Conservation (phyloP, 129 eudicot species). For the Helianthus annuus region DNA sequence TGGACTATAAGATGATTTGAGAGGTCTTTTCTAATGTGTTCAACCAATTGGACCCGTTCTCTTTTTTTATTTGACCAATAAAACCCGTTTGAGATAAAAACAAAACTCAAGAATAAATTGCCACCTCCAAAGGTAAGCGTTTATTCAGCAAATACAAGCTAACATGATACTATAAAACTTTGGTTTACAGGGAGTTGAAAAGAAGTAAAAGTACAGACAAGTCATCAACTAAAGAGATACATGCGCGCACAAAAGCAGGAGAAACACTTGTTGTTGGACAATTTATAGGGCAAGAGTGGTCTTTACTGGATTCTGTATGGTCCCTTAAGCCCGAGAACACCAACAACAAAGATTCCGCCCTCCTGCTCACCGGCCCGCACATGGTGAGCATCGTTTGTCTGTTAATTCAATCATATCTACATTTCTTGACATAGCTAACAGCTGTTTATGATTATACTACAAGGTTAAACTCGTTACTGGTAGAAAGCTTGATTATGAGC, state of each 20-base stretch:
- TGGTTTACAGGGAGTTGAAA: conserved; percentile 43
- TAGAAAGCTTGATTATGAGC: conserved; percentile 71
- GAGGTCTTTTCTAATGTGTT: background rate
- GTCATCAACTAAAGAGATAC: conserved; percentile 44
- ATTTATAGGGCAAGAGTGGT: conserved; percentile 61
- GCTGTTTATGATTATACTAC: conserved; percentile 4
- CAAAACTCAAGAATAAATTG: background rate
- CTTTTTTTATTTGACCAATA: background rate
- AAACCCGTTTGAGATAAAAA: background rate
- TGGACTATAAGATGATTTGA: too few species aligned
- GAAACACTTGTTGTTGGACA: conserved; percentile 55
- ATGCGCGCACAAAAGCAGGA: conserved; percentile 55
- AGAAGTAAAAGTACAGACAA: conserved; percentile 32
- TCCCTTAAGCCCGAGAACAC: conserved; percentile 49
- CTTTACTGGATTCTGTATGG: conserved; percentile 59
- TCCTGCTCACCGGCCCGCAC: conserved; percentile 69
- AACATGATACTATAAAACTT: too few species aligned
- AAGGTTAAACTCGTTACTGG: conserved; percentile 77
- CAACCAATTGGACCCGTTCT: background rate
- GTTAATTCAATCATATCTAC: background rate
- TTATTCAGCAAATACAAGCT: background rate
- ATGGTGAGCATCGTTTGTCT: conserved; percentile 42
- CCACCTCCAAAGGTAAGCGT: background rate
- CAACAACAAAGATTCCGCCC: conserved; percentile 36
- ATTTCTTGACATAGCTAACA: background rate